A percentile compares a stretch with the other conserved stretches of the same genome.
phyloP scores from a whole-genome alignment of 192 early-diverging fungal genomes.

The Podila epicladia region DNA sequence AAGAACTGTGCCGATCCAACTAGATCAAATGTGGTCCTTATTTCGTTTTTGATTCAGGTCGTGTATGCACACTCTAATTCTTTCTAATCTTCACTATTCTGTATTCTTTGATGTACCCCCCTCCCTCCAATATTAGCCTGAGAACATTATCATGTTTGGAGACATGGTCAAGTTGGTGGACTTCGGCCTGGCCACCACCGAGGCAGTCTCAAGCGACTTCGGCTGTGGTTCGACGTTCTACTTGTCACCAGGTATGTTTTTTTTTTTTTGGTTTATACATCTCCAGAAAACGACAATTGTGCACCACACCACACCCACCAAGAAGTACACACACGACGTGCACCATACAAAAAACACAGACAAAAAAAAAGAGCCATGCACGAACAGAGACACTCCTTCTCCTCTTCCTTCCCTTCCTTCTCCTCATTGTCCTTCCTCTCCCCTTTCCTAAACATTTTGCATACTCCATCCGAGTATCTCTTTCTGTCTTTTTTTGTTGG shows the following conservation, averaged over 20 bases:
- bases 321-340: not conserved
- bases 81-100: not conserved
- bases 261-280: not conserved
- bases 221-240: conserved; percentile 70
- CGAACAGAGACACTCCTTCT: not conserved
- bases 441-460: not conserved
- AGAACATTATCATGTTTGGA: conserved; percentile 77
- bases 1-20: too few relatives aligned
- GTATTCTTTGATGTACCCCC: not conserved
- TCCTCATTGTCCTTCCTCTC: too few relatives aligned
- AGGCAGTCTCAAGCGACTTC: conserved; percentile 74
- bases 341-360: too few relatives aligned
- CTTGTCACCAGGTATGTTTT: conserved; percentile 61
- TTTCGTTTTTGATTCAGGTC: not conserved
- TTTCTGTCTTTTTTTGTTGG: not conserved
- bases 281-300: not conserved
- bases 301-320: not conserved
- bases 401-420: not conserved
- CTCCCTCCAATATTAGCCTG: conserved; percentile 60
- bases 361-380: not conserved
- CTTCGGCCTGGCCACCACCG: conserved; percentile 90
- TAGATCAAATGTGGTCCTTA: too few relatives aligned
- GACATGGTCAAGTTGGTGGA: conserved; percentile 87
- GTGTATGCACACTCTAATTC: not conserved
- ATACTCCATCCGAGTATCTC: not conserved